Base-by-base conservation (phyloP, 2,329 filamentous ascomycete species). In the Trichoderma pleuroti region DNA sequence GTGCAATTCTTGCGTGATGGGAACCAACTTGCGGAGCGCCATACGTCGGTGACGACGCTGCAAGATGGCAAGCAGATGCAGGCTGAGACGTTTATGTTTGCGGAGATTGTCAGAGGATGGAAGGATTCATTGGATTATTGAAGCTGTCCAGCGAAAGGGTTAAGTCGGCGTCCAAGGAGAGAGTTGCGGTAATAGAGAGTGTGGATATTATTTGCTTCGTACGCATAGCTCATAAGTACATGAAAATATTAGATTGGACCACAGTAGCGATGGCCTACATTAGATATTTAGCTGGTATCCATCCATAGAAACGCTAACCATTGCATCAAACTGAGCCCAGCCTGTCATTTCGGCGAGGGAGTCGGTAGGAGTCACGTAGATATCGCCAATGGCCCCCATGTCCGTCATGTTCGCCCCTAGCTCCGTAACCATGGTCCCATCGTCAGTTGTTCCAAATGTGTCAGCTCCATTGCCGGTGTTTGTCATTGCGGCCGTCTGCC, bases 1-100 rank as follows among this genome's bases (percentile, higher is more conserved):
- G 65, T 68, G 1, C 64, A 69, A 18, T 72, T 71, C 18, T 9
- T 72, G 54, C 71, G 71, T 32, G 70, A 72, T 26, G 71, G 71
- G 8, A 39, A 56, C 4, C 64, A 71, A 9, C 42, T 72, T 49
- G 71, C 71, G 26, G 70, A 72, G 52, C 42, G 69, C 11, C 71
- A 72, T 32, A n/a, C 46, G 5, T 70, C 68, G 8, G 21, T 12
- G 2, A 72, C 67, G 9, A 68, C 57, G 14, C 11, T 70, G 24
- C 56, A 69, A 10, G 57, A 70, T 64, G 72, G 70, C n/a, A 67
- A 46, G 5, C 39, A 42, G 16, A 26, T 28, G 52, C 61, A 24
- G 21, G 60, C 72, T 11, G 66, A 72, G 36, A 73, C 72, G 12
- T 72, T 59, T n/a, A 66, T 67, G 62, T 70, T 73, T 72, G 70